phyloP scores from a whole-genome alignment of 169 alveolate genomes.

The Cryptosporidium ubiquitum region DNA sequence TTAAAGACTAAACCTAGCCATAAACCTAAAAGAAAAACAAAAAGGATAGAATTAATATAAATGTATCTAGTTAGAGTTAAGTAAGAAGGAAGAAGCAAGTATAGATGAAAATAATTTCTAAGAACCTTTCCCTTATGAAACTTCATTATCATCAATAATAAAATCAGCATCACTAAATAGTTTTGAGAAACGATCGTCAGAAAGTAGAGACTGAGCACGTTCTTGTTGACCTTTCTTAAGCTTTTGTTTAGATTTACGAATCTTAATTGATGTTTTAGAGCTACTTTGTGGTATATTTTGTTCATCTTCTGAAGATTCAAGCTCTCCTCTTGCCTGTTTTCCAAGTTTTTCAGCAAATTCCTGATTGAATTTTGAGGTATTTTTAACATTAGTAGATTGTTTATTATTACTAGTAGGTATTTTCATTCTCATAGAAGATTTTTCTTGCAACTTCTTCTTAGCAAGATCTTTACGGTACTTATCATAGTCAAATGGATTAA shows the following conservation, averaged over 20 bases:
- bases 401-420: constrained; percentile 68
- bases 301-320: constrained; percentile 28
- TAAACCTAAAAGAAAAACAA: too few species aligned
- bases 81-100: neutral
- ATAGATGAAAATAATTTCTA: neutral
- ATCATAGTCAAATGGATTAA: constrained; percentile 87
- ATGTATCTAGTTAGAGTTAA: too few species aligned
- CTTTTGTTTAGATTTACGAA: constrained; percentile 44
- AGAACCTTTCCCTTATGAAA: constrained; percentile 32
- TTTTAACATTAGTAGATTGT: constrained; percentile 4
- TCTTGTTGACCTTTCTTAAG: constrained; percentile 76
- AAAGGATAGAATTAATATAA: too few species aligned
- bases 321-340: constrained; percentile 60
- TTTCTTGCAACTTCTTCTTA: constrained; percentile 83
- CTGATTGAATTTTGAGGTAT: constrained; percentile 76
- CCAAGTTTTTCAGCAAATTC: constrained; percentile 60
- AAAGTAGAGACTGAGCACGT: constrained; percentile 76
- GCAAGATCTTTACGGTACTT: constrained; percentile 83
- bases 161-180: constrained; percentile 85
- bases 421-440: constrained; percentile 85
- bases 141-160: constrained; percentile 83
- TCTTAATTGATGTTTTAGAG: constrained; percentile 33
- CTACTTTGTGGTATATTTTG: neutral
- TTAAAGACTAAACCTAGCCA: too few species aligned
- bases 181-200: constrained; percentile 86